Evolutionary conservation across 2,329 filamentous ascomycete genomes (phyloP), one percentile per base, ranked within the genome.

Genomic region (Cladosporium halotolerans): DNA sequence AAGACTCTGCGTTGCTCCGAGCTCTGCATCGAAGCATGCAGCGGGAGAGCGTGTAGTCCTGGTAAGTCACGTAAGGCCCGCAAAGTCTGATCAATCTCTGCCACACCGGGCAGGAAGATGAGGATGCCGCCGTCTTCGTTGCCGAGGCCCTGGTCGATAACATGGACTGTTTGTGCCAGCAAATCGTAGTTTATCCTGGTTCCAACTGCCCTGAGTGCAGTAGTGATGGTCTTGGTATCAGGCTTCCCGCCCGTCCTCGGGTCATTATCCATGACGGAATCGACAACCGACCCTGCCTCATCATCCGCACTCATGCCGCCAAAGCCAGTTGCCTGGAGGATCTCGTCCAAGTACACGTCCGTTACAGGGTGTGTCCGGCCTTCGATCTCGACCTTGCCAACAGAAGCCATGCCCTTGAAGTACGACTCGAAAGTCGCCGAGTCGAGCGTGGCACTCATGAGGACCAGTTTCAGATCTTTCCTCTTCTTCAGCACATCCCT

Each of bases 361-460:
- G 88, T 79, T 1, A 99, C 91, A 0, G 92, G 91, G 67, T 87
- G 92, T 4, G 92, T 97, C 53, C 92, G 79, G 1, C 93, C 92
- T 45, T 87, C 80, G 59, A 97, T 96, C 66, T 95, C 86, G 9
- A 97, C 86, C 55, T 84, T 75, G 7, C 88, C 89, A 31, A 97
- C 91, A 9, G 55, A 64, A 4, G 60, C 65, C 14, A 56, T 56
- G 8, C 57, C 58, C 4, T 76, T 78, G 72, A 97, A 97, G 70
- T 97, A 97, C 53, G 82, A 75, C 59, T 83, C 83, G 69, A 97
- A 97, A 0, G 90, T 83, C 1, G 84, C 80, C 1, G 92, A 90
- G 70, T 99, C 91, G 3, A 97, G 81, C 0, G 92, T 99, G 2
- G 92, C 92, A 70, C 89, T 96, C 93, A 99, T 99, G 34, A 99